Evolutionary conservation across 2,329 filamentous ascomycete species (phyloP).

Genomic region (Eutypella sp.): DNA sequence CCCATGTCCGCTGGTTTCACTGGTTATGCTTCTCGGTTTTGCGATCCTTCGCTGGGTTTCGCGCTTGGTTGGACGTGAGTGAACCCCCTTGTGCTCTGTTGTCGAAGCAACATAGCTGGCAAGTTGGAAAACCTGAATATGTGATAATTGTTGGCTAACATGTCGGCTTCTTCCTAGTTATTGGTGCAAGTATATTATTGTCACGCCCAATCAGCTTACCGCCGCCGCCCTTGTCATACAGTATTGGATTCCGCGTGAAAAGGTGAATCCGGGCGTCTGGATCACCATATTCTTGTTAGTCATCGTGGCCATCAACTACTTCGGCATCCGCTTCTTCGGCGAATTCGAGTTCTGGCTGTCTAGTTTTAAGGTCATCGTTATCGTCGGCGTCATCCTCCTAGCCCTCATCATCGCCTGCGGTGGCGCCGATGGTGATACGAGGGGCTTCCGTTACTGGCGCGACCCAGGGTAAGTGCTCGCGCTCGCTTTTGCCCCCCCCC

Average conservation of each 20-base stretch:
- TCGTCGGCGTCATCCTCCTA: slow-evolving; percentile 61
- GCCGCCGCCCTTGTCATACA: slow-evolving; percentile 74
- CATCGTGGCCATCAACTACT: slow-evolving; percentile 64
- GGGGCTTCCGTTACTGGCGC: slow-evolving; percentile 63
- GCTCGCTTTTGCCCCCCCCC: slow-evolving; percentile 18
- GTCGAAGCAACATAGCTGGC: background rate
- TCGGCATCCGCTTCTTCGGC: slow-evolving; percentile 64
- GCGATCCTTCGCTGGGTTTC: slow-evolving; percentile 76
- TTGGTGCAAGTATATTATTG: slow-evolving; percentile 79
- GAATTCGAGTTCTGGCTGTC: slow-evolving; percentile 60
- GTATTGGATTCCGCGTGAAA: slow-evolving; percentile 64
- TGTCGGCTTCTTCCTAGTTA: slow-evolving; percentile 30
- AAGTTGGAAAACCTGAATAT: background rate
- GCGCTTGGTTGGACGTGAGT: slow-evolving; percentile 66
- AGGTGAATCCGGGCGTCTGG: slow-evolving; percentile 72
- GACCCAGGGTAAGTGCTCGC: slow-evolving; percentile 45
- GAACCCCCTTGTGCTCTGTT: background rate
- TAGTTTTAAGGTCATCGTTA: slow-evolving; percentile 64
- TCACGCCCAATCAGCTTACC: slow-evolving; percentile 80
- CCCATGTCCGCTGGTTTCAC: slow-evolving; percentile 76
- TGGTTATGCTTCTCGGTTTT: slow-evolving; percentile 74
- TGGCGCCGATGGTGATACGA: slow-evolving; percentile 57
- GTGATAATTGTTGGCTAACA: background rate
- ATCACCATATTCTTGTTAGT: slow-evolving; percentile 65
- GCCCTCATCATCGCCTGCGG: slow-evolving; percentile 59